Base-by-base conservation (phyloP, 306 rosid species). In the Gillenia trifoliata region DNA sequence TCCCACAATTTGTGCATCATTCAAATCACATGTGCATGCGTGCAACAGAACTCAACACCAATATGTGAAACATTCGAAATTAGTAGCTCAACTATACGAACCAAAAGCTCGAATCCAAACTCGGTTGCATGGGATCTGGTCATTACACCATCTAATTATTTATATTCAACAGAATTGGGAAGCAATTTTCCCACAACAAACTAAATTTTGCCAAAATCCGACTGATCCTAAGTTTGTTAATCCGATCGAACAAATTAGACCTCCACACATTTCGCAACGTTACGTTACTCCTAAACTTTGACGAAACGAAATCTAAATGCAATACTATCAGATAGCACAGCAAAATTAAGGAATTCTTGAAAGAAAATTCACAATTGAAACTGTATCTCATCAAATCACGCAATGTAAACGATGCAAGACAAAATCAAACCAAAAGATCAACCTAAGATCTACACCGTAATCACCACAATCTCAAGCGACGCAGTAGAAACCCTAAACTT, bases 171-270 rank as follows among this genome's bases (percentile, higher is more conserved):
- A 30, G 31, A 38, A 50, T 34, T 20, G 5, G 6, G 33, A 15
- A n/a, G 50, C 11, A 59, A 26, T 59, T 56, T 25, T 68, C 30
- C 2, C 33, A 30, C 6, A 56, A 16, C 54, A n/a, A 71, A 10
- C 33, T 57, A 50, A 49, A 41, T 6, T 52, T 33, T 25, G 2
- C 28, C 40, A 76, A 23, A 59, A 40, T 55, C 26, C 30, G 16
- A 45, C 15, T 8, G 31, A 55, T 8, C 23, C 1, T 13, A 61
- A 64, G 55, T 70, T 69, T 45, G 4, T 19, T 38, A 17, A 65
- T 29, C 68, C 68, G 75, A 74, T 74, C 75, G 60, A 72, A 26
- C 34, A 9, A 6, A 49, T 60, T 33, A 52, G 7, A 40, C 20
- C 19, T 59, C 17, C 33, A 11, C 30, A 25, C 17, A 25, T 1